Evolutionary conservation across 2,329 filamentous ascomycete genomes (phyloP).

Genomic region (Pestalotiopsis sp.): DNA sequence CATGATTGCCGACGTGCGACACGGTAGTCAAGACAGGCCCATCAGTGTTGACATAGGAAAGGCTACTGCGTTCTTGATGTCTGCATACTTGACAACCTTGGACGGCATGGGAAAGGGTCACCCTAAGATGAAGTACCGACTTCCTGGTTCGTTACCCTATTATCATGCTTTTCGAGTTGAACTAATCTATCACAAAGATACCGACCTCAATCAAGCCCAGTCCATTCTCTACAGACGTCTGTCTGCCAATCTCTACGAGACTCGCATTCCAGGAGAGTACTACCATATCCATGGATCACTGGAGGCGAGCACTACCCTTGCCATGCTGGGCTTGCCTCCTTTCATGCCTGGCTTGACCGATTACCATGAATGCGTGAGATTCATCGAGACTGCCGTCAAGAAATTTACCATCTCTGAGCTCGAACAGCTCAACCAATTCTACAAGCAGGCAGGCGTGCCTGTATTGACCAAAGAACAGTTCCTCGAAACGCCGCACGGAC

Average conservation of each 20-base stretch:
- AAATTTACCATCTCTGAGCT: slow-evolving; percentile 55
- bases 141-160: slow-evolving; percentile 25
- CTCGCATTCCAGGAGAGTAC: slow-evolving; percentile 64
- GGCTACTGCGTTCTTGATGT: slow-evolving; percentile 57
- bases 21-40: slow-evolving; percentile 39
- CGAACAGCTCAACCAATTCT: slow-evolving; percentile 55
- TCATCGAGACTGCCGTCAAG: slow-evolving; percentile 60
- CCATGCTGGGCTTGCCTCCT: slow-evolving; percentile 68
- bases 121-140: slow-evolving; percentile 44
- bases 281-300: slow-evolving; percentile 77
- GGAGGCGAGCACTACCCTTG: slow-evolving; percentile 67
- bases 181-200: slow-evolving; percentile 51
- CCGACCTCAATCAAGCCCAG: slow-evolving; percentile 69
- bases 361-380: slow-evolving; percentile 58
- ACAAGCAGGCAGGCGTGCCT: slow-evolving; percentile 60
- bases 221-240: slow-evolving; percentile 70
- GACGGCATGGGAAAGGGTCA: slow-evolving; percentile 50
- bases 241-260: slow-evolving; percentile 71
- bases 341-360: slow-evolving; percentile 60
- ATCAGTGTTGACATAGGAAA: slow-evolving; percentile 54
- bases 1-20: slow-evolving; percentile 57
- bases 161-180: slow-evolving; percentile 27
- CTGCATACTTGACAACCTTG: slow-evolving; percentile 57
- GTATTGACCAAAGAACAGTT: slow-evolving; percentile 62
- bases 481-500: slow-evolving; percentile 53